Percentiles rank a stretch among this genome's conserved stretches.
Evolutionary conservation across 2,329 filamentous ascomycete genomes (phyloP).

Genomic region (Nemania bipapillata): DNA sequence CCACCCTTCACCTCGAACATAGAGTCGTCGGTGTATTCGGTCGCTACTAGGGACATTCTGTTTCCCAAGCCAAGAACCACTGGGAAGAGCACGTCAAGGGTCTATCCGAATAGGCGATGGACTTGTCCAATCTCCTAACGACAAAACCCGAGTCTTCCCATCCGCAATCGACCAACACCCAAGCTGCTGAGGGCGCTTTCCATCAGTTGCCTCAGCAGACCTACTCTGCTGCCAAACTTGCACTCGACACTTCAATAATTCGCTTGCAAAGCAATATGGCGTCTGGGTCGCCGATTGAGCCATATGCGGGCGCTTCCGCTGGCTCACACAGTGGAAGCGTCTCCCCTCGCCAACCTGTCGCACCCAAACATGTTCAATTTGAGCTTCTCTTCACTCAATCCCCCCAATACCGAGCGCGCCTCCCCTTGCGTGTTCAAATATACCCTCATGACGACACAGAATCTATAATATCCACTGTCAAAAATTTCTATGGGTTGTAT

Average conservation of each 20-base stretch:
- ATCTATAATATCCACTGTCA: conserved; percentile 96
- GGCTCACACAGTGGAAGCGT: conserved; percentile 58
- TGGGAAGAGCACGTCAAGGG: conserved; percentile 31
- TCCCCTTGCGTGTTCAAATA: conserved; percentile 89
- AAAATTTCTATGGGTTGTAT: conserved; percentile 98
- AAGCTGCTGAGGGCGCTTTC: conserved; percentile 47
- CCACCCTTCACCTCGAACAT: too few species aligned
- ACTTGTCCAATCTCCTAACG: conserved; percentile 49
- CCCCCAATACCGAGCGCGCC: conserved; percentile 75
- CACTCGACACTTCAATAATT: conserved; percentile 46
- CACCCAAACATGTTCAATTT: conserved; percentile 81
- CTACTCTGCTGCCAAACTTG: conserved; percentile 38
- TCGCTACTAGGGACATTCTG: conserved; percentile 25
- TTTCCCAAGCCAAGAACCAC: conserved; percentile 29
- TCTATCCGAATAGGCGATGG: conserved; percentile 46
- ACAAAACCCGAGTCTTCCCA: conserved; percentile 43
- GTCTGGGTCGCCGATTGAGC: conserved; percentile 59
- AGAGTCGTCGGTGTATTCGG: conserved; percentile 16
- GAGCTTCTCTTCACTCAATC: conserved; percentile 76
- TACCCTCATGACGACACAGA: conserved; percentile 96
- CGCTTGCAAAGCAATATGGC: conserved; percentile 55
- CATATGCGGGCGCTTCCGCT: conserved; percentile 50
- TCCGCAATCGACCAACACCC: conserved; percentile 37
- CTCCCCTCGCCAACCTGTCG: conserved; percentile 60
- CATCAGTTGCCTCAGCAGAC: conserved; percentile 39